Evolutionary conservation across 305 asterid species (phyloP).

Genomic region (Coffea humblotiana): DNA sequence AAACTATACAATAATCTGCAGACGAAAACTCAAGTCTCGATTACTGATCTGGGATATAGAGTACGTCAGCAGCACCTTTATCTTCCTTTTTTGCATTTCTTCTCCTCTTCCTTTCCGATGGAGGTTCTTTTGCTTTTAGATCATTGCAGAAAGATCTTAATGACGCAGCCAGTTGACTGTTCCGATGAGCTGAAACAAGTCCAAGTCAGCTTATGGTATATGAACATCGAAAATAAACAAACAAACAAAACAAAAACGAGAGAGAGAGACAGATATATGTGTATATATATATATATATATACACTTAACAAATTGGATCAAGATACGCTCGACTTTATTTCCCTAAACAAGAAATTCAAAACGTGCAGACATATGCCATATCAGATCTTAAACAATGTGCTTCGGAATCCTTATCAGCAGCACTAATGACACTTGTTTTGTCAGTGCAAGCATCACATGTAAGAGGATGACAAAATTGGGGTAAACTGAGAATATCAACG

Average conservation of each 20-base stretch:
- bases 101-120: slow-evolving; percentile 70
- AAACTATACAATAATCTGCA: neutral
- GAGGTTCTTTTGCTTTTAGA: slow-evolving; percentile 71
- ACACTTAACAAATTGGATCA: neutral
- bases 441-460: neutral
- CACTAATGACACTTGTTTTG: neutral
- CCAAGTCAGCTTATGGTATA: neutral
- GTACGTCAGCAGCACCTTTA: slow-evolving; percentile 36
- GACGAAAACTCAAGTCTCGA: slow-evolving; percentile 2
- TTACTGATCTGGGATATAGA: slow-evolving; percentile 45
- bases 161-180: slow-evolving; percentile 61
- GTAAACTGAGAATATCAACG: neutral
- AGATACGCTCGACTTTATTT: neutral
- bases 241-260: neutral
- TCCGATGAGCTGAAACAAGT: slow-evolving; percentile 65
- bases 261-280: too few relatives aligned
- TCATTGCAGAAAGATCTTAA: slow-evolving; percentile 64
- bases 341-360: neutral
- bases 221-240: neutral
- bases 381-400: neutral
- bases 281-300: too few relatives aligned
- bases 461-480: neutral
- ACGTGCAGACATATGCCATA: neutral
- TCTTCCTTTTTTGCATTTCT: slow-evolving; percentile 51
- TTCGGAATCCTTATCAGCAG: neutral